Percentiles rank a stretch among this genome's conserved stretches.
These are phyloP conservation scores for Phytophthora podocarpi DNA, from an alignment of 352 stramenopile genomes.

Conservation along the genomic window DNA sequence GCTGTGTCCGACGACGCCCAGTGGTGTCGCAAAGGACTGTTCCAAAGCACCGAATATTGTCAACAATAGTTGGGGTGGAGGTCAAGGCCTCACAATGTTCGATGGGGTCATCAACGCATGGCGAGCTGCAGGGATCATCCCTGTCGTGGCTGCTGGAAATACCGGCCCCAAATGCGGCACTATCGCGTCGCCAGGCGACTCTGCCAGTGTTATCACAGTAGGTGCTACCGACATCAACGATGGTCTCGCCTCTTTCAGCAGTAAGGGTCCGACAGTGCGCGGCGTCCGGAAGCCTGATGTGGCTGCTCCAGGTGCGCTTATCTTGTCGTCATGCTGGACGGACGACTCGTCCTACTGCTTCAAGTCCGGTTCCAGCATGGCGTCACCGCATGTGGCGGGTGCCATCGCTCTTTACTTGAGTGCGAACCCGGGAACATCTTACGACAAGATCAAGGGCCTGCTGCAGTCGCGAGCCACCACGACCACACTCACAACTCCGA, in stretches of 20 bases:
- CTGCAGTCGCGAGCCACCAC: constrained; percentile 39
- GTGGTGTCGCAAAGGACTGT: constrained; percentile 49
- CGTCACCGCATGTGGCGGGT: constrained; percentile 61
- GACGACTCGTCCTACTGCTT: constrained; percentile 53
- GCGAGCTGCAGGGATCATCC: constrained; percentile 58
- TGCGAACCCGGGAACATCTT: constrained; percentile 41
- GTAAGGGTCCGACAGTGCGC: constrained; percentile 51
- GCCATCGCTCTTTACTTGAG: constrained; percentile 60
- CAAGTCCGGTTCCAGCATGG: constrained; percentile 75
- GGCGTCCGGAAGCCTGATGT: constrained; percentile 63
- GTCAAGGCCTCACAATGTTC: constrained; percentile 49
- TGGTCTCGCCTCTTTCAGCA: constrained; percentile 51
- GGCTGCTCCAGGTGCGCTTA: constrained; percentile 46
- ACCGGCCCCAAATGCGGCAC: constrained; percentile 51
- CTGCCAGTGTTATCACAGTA: constrained; percentile 61
- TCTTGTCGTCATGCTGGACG: constrained; percentile 56
- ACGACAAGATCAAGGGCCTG: constrained; percentile 47
- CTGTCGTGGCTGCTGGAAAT: constrained; percentile 63
- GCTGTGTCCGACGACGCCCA: constrained; percentile 57
- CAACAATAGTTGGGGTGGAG: constrained; percentile 77
- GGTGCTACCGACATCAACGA: constrained; percentile 59
- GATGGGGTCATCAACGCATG: constrained; percentile 51
- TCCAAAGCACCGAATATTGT: constrained; percentile 57
- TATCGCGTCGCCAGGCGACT: constrained; percentile 60
- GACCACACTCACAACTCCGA: constrained; percentile 30